Conservation (phyloP, 805 yeast genomes). For the Blastobotrys americana region DNA sequence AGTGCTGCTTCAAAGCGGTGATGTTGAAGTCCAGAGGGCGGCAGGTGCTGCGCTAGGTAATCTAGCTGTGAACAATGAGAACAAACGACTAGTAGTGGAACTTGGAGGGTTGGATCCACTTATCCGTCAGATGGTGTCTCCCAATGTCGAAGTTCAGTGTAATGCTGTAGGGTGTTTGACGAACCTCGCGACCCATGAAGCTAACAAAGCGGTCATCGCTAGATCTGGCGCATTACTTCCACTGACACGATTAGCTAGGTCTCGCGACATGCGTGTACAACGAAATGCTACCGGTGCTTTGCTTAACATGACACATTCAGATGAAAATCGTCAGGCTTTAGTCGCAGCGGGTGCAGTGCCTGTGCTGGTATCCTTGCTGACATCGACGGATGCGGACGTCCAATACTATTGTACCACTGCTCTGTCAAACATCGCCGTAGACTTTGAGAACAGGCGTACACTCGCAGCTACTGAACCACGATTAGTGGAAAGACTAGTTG, state of each 20-base stretch:
- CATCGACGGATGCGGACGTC: slow-evolving; percentile 88
- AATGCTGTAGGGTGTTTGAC: slow-evolving; percentile 99
- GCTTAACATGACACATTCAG: slow-evolving; percentile 95
- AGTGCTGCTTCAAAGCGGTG: slow-evolving; percentile 75
- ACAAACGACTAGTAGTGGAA: slow-evolving; percentile 86
- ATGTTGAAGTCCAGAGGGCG: slow-evolving; percentile 94
- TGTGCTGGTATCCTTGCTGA: slow-evolving; percentile 77
- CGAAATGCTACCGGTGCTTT: slow-evolving; percentile 98
- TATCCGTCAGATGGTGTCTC: slow-evolving; percentile 94
- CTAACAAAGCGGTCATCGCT: slow-evolving; percentile 92
- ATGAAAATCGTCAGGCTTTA: slow-evolving; percentile 90
- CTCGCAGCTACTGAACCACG: slow-evolving; percentile 89
- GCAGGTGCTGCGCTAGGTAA: slow-evolving; percentile 99
- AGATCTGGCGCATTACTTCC: slow-evolving; percentile 94
- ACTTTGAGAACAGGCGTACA: slow-evolving; percentile 80
- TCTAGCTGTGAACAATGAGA: slow-evolving; percentile 92
- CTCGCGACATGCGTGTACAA: slow-evolving; percentile 92
- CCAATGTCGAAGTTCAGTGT: slow-evolving; percentile 96
- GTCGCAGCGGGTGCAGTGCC: slow-evolving; percentile 99
- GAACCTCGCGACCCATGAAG: slow-evolving; percentile 95
- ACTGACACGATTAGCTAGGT: slow-evolving; percentile 86
- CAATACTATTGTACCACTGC: slow-evolving; percentile 99
- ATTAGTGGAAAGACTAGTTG: slow-evolving; percentile 78
- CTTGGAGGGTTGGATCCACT: slow-evolving; percentile 98
- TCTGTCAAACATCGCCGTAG: slow-evolving; percentile 93